Conservation (phyloP, 805 yeast species). For the Tetrapisispora nanseiensis region DNA sequence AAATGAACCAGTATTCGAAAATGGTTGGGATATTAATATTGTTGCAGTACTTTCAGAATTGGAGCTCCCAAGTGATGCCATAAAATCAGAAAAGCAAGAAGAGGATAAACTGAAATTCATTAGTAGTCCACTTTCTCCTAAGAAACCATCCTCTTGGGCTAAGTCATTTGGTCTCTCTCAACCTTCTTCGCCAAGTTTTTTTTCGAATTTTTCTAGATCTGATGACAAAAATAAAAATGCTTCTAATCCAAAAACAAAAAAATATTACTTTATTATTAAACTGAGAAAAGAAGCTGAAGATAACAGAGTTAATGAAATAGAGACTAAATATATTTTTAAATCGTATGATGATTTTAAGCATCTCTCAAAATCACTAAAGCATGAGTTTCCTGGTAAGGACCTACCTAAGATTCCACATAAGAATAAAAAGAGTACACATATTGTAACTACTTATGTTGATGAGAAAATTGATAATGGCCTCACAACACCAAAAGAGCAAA, state of each 20-base stretch:
- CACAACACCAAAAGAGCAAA: slow-evolving; percentile 19
- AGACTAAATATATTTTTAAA: slow-evolving; percentile 41
- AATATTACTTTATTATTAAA: slow-evolving; percentile 39
- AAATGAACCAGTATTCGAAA: slow-evolving; percentile 30
- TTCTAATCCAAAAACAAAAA: slow-evolving; percentile 2
- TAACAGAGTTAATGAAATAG: slow-evolving; percentile 2
- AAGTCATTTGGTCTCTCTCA: background rate
- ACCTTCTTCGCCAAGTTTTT: slow-evolving; percentile 1
- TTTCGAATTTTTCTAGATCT: background rate
- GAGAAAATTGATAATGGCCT: background rate
- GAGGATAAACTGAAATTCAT: background rate
- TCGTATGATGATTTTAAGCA: slow-evolving; percentile 59
- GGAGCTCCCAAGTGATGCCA: slow-evolving; percentile 8
- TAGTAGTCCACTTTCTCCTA: background rate
- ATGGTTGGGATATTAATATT: slow-evolving; percentile 57
- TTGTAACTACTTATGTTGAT: background rate
- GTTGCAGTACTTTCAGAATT: slow-evolving; percentile 43
- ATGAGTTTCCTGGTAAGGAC: slow-evolving; percentile 58
- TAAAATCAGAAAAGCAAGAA: background rate
- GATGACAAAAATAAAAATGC: background rate
- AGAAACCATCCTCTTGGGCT: slow-evolving; percentile 1
- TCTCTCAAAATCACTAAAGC: slow-evolving; percentile 43
- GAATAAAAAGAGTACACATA: slow-evolving; percentile 24
- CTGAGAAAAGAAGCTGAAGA: slow-evolving; percentile 30
- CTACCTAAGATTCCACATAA: slow-evolving; percentile 52